Evolutionary conservation across 176 grass and related monocot species (phyloP), one percentile per base, ranked within the genome.

Genomic region (Pharus latifolius): DNA sequence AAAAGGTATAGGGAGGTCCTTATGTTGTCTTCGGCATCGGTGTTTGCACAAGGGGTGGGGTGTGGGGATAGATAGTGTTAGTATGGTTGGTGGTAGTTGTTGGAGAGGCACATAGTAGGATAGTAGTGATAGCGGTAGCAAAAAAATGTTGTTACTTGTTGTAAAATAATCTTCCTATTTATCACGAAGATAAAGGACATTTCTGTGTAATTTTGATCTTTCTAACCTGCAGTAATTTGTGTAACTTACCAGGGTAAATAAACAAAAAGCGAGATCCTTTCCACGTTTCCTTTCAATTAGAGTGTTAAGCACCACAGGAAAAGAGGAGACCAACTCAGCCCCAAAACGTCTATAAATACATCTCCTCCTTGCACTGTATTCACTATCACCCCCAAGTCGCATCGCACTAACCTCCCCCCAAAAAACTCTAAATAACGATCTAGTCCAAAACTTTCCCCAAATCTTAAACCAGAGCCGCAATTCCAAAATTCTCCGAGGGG

Each of bases 261-360:
- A 28, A 66, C 50, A 59, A 44, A 5, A 15, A 14, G 16, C 58
- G 40, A 29, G 43, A 10, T 2, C 25, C 20, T 51, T 37, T 35
- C 3, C 20, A 28, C 46, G 48, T n/a, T n/a, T n/a, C n/a, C n/a
- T n/a, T n/a, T n/a, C n/a, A n/a, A n/a, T n/a, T n/a, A n/a, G n/a
- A n/a, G n/a, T n/a, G n/a, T 35, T 49, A 25, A 10, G 8, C 41
- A 25, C 32, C 23, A 28, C 49, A n/a, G 7, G 19, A 38, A 19
- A 33, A 67, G 6, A n/a, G 41, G 26, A 17, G 4, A 13, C 1
- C 7, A 56, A 8, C 29, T 2, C 18, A 35, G 4, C 46, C 58
- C 40, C 26, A 19, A 61, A 14, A 22, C 38, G 30, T 54, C 74
- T 83, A 83, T 83, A 78, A 83, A 72, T 83, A 58, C 17, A 29